Evolutionary conservation across 1,284 basidiomycete species (phyloP).

Genomic region (Malassezia equina): DNA sequence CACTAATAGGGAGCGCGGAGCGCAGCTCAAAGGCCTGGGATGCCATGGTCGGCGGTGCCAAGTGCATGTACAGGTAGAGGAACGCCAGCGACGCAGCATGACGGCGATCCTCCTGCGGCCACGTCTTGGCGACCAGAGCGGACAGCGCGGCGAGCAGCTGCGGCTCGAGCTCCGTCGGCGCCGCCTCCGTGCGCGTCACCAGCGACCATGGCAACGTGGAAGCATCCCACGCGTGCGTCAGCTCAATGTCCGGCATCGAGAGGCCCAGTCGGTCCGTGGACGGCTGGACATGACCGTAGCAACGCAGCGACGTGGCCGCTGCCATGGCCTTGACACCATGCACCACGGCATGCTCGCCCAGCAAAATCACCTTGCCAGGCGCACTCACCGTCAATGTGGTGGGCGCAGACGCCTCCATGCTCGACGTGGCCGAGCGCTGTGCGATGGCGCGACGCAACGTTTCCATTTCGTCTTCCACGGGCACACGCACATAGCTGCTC

Average conservation of each 20-base stretch:
- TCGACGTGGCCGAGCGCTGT: not conserved
- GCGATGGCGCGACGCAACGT: constrained; percentile 3
- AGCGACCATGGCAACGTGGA: constrained; percentile 65
- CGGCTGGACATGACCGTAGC: constrained; percentile 73
- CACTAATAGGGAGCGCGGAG: constrained; percentile 93
- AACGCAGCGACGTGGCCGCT: constrained; percentile 85
- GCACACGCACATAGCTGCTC: constrained; percentile 20
- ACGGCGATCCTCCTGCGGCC: constrained; percentile 34
- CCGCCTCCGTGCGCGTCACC: constrained; percentile 52
- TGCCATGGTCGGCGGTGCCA: constrained; percentile 57
- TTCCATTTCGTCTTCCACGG: constrained; percentile 20
- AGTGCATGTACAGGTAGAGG: constrained; percentile 83
- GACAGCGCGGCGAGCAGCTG: constrained; percentile 23
- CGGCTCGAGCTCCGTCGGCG: constrained; percentile 49
- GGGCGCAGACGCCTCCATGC: constrained; percentile 17
- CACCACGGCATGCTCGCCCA: constrained; percentile 97
- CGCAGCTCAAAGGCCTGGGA: constrained; percentile 71
- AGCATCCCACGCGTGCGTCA: constrained; percentile 71
- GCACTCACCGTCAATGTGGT: constrained; percentile 49
- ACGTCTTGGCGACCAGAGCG: constrained; percentile 28
- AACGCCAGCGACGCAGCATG: constrained; percentile 69
- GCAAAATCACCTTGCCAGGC: constrained; percentile 94
- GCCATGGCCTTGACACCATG: constrained; percentile 94
- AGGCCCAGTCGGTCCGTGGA: constrained; percentile 69
- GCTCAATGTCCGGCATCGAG: constrained; percentile 70